phyloP scores from a whole-genome alignment of 2,329 filamentous ascomycete species.

The Arthroderma sp. region DNA sequence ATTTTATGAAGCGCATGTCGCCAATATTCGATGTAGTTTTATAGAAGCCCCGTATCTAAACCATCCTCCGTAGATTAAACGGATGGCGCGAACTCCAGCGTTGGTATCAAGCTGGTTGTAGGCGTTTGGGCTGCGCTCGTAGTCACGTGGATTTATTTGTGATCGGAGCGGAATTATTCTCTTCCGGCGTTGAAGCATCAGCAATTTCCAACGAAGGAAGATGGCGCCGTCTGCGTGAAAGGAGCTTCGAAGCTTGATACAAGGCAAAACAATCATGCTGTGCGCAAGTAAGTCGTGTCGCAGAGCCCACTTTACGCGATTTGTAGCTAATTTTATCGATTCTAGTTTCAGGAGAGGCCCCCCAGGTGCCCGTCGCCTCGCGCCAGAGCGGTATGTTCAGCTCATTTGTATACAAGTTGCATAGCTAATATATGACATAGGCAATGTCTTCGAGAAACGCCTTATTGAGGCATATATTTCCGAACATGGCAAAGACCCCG shows the following conservation, averaged over 20 bases:
- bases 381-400: conserved; percentile 68
- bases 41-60: no score
- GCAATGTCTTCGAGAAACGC: conserved; percentile 85
- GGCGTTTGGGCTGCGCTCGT: no score
- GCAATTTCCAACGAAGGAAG: no score
- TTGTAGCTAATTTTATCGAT: conserved; percentile 1
- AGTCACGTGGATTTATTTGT: no score
- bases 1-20: no score
- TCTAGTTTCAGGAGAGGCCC: conserved; percentile 87
- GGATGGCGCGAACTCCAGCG: no score
- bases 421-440: conserved; percentile 30
- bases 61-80: no score
- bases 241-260: no score
- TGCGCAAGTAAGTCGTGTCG: conserved; percentile 47
- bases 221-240: no score
- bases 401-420: conserved; percentile 1
- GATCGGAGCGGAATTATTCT: conserved; percentile 5
- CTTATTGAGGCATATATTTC: conserved; percentile 90
- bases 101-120: no score
- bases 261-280: conserved; percentile 33
- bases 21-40: no score
- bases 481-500: conserved; percentile 84
- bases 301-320: background rate
- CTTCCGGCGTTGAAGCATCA: background rate
- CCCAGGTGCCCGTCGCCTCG: conserved; percentile 86